Percentiles rank a stretch among this genome's conserved stretches.
These are phyloP conservation scores for Pelargonium australe DNA, from an alignment of 441 rosid genomes.

Conservation along the genomic window DNA sequence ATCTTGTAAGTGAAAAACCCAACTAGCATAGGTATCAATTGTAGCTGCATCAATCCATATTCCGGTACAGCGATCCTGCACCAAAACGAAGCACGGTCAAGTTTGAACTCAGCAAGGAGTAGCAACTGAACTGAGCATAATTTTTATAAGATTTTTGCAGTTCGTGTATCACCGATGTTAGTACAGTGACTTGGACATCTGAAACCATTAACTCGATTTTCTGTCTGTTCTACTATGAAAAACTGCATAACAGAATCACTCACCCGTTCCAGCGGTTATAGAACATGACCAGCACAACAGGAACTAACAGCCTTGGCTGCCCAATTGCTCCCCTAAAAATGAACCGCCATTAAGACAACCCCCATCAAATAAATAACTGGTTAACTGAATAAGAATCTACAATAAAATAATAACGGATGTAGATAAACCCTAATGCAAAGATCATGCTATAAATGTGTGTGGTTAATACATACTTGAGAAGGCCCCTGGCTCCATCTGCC, in stretches of 20 bases:
- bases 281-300: conserved; percentile 80
- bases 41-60: conserved; percentile 63
- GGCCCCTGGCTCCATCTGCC: conserved; percentile 76
- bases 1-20: conserved; percentile 89
- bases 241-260: conserved; percentile 23
- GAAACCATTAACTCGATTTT: neutral
- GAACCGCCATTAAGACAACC: conserved; percentile 2
- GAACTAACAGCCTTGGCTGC: conserved; percentile 81
- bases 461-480: conserved; percentile 49
- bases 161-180: neutral
- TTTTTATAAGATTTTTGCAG: neutral
- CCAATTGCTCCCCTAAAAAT: conserved; percentile 67
- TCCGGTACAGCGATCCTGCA: conserved; percentile 78
- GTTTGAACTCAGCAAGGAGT: neutral
- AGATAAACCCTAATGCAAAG: neutral
- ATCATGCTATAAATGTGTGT: neutral
- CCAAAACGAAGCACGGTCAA: conserved; percentile 15
- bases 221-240: neutral
- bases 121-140: neutral
- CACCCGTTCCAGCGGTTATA: conserved; percentile 84
- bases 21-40: conserved; percentile 82
- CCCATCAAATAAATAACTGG: neutral
- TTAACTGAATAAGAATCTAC: neutral
- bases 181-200: neutral
- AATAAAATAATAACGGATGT: neutral